These are phyloP conservation scores for Wilcoxina mikolae DNA, from an alignment of 495 filamentous ascomycete genomes.

Conservation along the genomic window DNA sequence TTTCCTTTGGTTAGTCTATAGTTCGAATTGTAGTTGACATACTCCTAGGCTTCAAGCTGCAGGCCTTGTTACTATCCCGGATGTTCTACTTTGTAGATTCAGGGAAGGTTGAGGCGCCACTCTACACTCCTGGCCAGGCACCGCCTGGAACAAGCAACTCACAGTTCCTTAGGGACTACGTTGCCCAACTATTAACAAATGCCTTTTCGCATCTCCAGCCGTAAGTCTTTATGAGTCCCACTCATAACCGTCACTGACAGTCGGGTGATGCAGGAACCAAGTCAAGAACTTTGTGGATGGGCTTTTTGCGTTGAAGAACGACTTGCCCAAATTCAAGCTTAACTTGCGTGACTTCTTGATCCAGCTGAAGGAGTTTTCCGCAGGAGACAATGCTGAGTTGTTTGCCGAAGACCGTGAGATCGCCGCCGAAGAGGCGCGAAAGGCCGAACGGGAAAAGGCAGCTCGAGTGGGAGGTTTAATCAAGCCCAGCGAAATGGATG, in stretches of 20 bases:
- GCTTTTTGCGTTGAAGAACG: conserved; percentile 65
- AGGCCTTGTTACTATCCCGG: conserved; percentile 79
- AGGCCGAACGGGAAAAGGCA: conserved; percentile 70
- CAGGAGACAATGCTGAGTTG: conserved; percentile 81
- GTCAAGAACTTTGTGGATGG: conserved; percentile 77
- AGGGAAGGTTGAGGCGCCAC: conserved; percentile 78
- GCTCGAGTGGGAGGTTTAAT: conserved; percentile 82
- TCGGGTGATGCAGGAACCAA: conserved; percentile 48
- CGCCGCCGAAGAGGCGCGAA: conserved; percentile 58
- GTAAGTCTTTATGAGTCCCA: conserved; percentile 39
- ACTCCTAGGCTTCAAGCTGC: conserved; percentile 72
- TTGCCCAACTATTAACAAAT: conserved; percentile 68
- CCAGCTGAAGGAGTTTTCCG: conserved; percentile 83
- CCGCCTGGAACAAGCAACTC: conserved; percentile 68
- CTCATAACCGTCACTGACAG: conserved; percentile 30
- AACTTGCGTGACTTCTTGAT: conserved; percentile 94
- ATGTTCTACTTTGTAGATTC: conserved; percentile 83
- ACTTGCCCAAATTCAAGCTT: conserved; percentile 79
- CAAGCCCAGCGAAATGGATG: conserved; percentile 86
- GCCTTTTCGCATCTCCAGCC: conserved; percentile 87
- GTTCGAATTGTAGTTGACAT: conserved; percentile 2
- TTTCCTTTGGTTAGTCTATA: conserved; percentile 26
- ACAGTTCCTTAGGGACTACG: conserved; percentile 76
- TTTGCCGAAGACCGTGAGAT: conserved; percentile 89
- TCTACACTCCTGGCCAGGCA: conserved; percentile 71